Evolutionary conservation across 805 yeast species (phyloP).

Genomic region (Starmerella powellii): DNA sequence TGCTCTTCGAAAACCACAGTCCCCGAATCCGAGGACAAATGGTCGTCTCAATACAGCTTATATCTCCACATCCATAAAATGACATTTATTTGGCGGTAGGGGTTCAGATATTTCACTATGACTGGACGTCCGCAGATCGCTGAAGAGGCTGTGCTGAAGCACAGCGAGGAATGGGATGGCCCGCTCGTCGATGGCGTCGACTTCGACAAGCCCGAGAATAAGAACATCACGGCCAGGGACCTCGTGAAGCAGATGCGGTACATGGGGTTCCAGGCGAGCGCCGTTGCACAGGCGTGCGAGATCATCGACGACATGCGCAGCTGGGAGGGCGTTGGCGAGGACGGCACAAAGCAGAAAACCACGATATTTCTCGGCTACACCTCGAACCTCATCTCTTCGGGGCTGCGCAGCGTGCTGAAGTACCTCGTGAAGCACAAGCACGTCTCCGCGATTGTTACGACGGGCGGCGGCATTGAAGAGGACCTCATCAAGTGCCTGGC

Average conservation of each 20-base stretch:
- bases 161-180: constrained; percentile 68
- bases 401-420: constrained; percentile 80
- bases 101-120: not conserved
- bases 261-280: constrained; percentile 96
- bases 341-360: constrained; percentile 51
- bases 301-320: constrained; percentile 82
- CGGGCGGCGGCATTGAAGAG: constrained; percentile 98
- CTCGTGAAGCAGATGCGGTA: constrained; percentile 71
- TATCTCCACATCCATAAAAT: too few relatives aligned
- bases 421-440: constrained; percentile 85
- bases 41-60: too few relatives aligned
- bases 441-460: constrained; percentile 90
- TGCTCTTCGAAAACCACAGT: too few relatives aligned
- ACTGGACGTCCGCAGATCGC: constrained; percentile 35
- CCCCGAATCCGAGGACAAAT: too few relatives aligned
- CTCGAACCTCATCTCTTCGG: constrained; percentile 88
- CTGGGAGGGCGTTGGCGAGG: constrained; percentile 79
- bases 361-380: constrained; percentile 95
- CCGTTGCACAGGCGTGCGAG: constrained; percentile 78
- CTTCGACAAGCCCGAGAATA: constrained; percentile 65
- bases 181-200: constrained; percentile 79
- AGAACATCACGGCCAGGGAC: constrained; percentile 67
- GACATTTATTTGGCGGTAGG: too few relatives aligned
- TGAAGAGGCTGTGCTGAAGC: constrained; percentile 80
- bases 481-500: constrained; percentile 93